Conservation (phyloP, 495 filamentous ascomycete genomes). For the Annulohypoxylon stygium region DNA sequence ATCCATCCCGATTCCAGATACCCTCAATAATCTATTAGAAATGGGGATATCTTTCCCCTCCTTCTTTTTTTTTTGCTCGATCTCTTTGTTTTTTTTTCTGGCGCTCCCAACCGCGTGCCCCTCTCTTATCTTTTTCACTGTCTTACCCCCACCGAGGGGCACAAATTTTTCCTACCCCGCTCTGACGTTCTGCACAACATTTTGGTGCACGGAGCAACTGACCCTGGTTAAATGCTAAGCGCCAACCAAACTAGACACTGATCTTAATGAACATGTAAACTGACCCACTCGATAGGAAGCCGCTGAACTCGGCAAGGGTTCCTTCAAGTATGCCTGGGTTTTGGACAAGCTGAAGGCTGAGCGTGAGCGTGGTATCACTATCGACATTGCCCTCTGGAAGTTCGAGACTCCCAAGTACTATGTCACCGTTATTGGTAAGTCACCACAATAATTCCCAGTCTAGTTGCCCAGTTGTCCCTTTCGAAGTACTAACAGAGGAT, state of each 20-base stretch:
- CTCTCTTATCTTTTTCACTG: constrained; percentile 30
- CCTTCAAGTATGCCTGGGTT: constrained; percentile 99
- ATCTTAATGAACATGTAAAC: constrained; percentile 19
- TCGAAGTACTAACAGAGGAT: constrained; percentile 34
- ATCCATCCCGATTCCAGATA: constrained; percentile 5
- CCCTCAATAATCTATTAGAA: not conserved
- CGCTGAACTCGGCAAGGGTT: constrained; percentile 99
- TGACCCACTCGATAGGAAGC: constrained; percentile 79
- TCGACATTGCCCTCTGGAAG: constrained; percentile 99
- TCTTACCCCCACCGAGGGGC: constrained; percentile 51
- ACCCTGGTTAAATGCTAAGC: constrained; percentile 32
- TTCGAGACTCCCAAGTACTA: constrained; percentile 99
- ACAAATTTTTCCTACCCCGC: constrained; percentile 56
- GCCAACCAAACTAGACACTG: not conserved
- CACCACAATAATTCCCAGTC: constrained; percentile 50
- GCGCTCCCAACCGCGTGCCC: constrained; percentile 47
- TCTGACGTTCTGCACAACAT: constrained; percentile 44
- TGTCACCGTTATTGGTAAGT: constrained; percentile 97
- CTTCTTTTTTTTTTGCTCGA: constrained; percentile 21
- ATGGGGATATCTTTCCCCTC: not conserved
- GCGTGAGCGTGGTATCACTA: constrained; percentile 99
- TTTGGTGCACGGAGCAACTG: constrained; percentile 52
- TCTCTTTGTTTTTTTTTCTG: constrained; percentile 27
- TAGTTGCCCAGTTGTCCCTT: constrained; percentile 15
- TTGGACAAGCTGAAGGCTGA: constrained; percentile 99